Conservation (phyloP, 169 alveolate genomes). For the Plasmodium billcollinsi region DNA sequence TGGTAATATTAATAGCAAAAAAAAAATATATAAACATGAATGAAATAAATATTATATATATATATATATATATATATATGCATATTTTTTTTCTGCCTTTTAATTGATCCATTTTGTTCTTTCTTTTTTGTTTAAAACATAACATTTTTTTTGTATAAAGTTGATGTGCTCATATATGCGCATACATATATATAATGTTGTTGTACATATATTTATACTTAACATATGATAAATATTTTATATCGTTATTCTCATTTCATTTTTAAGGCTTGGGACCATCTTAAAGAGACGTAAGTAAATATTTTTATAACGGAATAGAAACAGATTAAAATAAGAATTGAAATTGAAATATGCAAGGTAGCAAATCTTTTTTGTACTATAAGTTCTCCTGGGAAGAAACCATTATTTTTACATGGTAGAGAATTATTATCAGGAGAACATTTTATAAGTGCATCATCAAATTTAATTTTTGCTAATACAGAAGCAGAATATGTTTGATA, state of each 20-base stretch:
- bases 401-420: not conserved
- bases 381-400: conserved; percentile 26
- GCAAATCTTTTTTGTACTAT: conserved; percentile 57
- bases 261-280: conserved; percentile 57
- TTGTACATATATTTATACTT: not conserved
- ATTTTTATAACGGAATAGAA: conserved; percentile 31
- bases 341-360: conserved; percentile 7
- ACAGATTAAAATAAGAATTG: conserved; percentile 22
- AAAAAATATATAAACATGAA: too few relatives aligned
- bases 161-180: not conserved
- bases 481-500: conserved; percentile 73
- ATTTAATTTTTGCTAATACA: conserved; percentile 55
- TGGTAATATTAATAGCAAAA: too few relatives aligned
- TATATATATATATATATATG: too few relatives aligned
- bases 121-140: not conserved
- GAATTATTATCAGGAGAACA: conserved; percentile 32
- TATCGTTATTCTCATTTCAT: conserved; percentile 24
- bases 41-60: too few relatives aligned
- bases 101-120: not conserved
- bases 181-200: not conserved
- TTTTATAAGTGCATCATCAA: conserved; percentile 31
- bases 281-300: conserved; percentile 28
- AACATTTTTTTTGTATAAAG: too few relatives aligned
- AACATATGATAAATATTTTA: not conserved
- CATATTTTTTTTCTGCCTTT: too few relatives aligned